Conservation (phyloP, 257 asterid genomes). For the Eustoma russellianum region DNA sequence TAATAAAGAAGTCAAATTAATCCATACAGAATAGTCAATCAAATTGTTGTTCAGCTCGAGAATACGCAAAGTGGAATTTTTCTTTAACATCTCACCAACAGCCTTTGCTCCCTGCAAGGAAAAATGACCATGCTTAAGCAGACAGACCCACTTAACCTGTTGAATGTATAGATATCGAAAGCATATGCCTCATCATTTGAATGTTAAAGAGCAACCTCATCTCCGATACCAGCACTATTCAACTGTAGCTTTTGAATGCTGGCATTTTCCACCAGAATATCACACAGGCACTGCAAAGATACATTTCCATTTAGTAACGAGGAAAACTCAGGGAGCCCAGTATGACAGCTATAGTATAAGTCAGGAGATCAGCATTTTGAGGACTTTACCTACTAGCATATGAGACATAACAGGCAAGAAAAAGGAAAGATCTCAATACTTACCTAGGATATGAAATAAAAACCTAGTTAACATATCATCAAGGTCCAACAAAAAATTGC, state of each 20-base stretch:
- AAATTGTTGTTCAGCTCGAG: constrained; percentile 85
- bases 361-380: too few species aligned
- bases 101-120: constrained; percentile 88
- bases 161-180: constrained; percentile 3
- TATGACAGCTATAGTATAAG: too few species aligned
- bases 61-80: constrained; percentile 75
- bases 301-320: background rate
- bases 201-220: constrained; percentile 58
- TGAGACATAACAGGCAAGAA: too few species aligned
- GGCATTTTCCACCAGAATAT: constrained; percentile 55
- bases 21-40: constrained; percentile 91
- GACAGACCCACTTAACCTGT: background rate
- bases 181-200: background rate
- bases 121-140: constrained; percentile 1
- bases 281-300: constrained; percentile 54
- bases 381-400: too few species aligned
- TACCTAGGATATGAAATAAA: background rate
- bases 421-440: background rate
- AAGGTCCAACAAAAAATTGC: background rate
- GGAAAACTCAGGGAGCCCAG: too few species aligned
- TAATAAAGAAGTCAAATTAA: constrained; percentile 3
- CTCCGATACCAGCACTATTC: constrained; percentile 72
- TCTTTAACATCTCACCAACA: constrained; percentile 88
- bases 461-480: background rate
- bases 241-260: constrained; percentile 90